These are phyloP conservation scores for Piper betle DNA, from an alignment of 164 flowering plant genomes.

Conservation along the genomic window DNA sequence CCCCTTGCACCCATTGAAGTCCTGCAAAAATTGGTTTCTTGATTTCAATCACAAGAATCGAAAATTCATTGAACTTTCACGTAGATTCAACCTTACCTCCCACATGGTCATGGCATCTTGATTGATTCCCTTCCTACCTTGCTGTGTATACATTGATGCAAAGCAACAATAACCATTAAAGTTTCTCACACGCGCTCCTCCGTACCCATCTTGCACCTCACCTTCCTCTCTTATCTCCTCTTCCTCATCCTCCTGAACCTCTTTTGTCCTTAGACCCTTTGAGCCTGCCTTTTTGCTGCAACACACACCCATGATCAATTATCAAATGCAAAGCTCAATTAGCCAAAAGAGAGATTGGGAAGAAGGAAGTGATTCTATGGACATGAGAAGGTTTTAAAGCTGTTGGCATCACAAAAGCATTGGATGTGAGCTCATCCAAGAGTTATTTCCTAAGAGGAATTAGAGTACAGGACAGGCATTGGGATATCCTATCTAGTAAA, in stretches of 20 bases:
- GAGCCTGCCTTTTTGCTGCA: not conserved
- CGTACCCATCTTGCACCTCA: constrained; percentile 1
- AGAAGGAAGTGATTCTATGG: not conserved
- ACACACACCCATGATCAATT: constrained; percentile 1
- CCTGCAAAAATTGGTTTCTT: constrained; percentile 20
- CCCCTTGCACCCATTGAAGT: constrained; percentile 44
- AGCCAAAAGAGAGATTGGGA: not conserved
- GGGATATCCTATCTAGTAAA: too few relatives aligned
- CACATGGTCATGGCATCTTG: constrained; percentile 89
- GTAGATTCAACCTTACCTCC: constrained; percentile 39
- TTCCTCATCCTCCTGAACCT: constrained; percentile 3
- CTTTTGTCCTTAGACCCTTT: not conserved
- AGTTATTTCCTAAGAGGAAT: not conserved
- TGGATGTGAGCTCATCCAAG: not conserved
- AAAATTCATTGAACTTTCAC: too few relatives aligned
- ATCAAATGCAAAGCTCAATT: not conserved
- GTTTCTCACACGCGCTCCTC: constrained; percentile 32
- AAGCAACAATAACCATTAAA: constrained; percentile 33
- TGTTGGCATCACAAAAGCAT: not conserved
- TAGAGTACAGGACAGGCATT: not conserved
- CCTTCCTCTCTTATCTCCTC: not conserved
- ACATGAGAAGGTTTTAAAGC: not conserved
- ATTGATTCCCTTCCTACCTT: constrained; percentile 71
- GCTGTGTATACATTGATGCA: constrained; percentile 48
- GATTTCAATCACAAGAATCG: too few relatives aligned